These are phyloP conservation scores for Mychonastes homosphaera DNA, from an alignment of 139 green algal genomes.

Conservation along the genomic window DNA sequence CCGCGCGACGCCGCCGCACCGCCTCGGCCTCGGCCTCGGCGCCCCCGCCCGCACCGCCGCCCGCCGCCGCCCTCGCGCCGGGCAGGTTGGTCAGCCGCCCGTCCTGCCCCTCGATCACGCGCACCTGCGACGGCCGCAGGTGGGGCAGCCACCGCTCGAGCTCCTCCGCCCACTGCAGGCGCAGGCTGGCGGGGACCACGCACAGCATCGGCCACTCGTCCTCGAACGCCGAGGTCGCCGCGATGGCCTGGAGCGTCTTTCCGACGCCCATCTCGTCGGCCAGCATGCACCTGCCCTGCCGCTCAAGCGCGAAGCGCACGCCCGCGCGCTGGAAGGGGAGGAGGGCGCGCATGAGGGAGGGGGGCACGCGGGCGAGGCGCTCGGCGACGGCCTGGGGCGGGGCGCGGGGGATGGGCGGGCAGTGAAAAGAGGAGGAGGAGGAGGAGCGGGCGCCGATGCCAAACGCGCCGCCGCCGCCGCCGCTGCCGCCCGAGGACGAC, in stretches of 20 bases:
- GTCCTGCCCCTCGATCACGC: slow-evolving; percentile 60
- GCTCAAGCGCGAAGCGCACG: slow-evolving; percentile 64
- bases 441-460: no score
- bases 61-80: background rate
- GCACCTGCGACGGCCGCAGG: slow-evolving; percentile 48
- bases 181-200: slow-evolving; percentile 73
- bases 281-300: slow-evolving; percentile 66
- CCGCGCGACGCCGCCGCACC: background rate
- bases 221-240: slow-evolving; percentile 36
- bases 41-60: background rate
- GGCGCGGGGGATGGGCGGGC: no score
- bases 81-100: slow-evolving; percentile 21
- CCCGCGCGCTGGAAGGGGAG: slow-evolving; percentile 58
- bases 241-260: slow-evolving; percentile 89
- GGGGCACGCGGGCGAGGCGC: slow-evolving; percentile 35
- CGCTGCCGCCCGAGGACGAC: no score
- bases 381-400: slow-evolving; percentile 28
- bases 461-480: no score
- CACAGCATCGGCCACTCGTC: slow-evolving; percentile 88
- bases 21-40: background rate
- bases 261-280: slow-evolving; percentile 91
- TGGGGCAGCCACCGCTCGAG: slow-evolving; percentile 86
- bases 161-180: slow-evolving; percentile 90
- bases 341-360: slow-evolving; percentile 35
- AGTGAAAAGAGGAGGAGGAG: no score